Evolutionary conservation across 2,329 filamentous ascomycete genomes (phyloP).

Genomic region (Trichophyton equinum): DNA sequence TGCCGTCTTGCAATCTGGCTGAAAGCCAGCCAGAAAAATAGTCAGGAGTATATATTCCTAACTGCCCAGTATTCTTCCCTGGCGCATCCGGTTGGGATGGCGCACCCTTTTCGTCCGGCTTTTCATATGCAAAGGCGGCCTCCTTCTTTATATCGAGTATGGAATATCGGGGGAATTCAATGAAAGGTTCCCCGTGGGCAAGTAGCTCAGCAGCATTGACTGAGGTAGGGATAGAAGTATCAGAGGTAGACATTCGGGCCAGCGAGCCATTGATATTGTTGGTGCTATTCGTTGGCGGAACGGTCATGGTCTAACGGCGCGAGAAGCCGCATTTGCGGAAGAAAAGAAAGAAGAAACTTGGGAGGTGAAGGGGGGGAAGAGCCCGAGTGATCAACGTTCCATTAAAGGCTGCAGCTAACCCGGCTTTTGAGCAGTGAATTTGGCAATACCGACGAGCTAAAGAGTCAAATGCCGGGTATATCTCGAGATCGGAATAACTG

Average conservation of each 20-base stretch:
- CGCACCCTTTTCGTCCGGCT: background rate
- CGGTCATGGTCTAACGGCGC: conserved; percentile 4
- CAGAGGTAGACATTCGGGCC: background rate
- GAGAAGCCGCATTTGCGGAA: background rate
- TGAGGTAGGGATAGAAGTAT: conserved; percentile 1
- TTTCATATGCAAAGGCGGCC: background rate
- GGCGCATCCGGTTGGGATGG: background rate
- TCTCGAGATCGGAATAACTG: background rate
- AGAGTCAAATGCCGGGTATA: background rate
- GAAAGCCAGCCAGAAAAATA: conserved; percentile 20
- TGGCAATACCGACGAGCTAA: background rate
- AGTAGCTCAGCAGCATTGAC: conserved; percentile 16
- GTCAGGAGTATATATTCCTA: background rate
- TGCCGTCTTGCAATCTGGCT: conserved; percentile 20
- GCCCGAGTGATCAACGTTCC: background rate
- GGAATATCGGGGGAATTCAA: conserved; percentile 22
- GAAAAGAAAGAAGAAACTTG: background rate
- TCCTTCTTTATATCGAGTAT: conserved; percentile 17
- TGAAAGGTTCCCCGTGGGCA: conserved; percentile 19
- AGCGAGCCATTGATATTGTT: background rate
- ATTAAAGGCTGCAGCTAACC: background rate
- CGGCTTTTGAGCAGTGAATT: background rate
- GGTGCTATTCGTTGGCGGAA: conserved; percentile 1
- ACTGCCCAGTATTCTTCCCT: background rate
- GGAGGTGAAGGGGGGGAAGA: background rate